A percentile compares a stretch with the other conserved stretches of the same genome.
Conservation (phyloP, 345 rosid genomes). For the Syzygium aqueum region DNA sequence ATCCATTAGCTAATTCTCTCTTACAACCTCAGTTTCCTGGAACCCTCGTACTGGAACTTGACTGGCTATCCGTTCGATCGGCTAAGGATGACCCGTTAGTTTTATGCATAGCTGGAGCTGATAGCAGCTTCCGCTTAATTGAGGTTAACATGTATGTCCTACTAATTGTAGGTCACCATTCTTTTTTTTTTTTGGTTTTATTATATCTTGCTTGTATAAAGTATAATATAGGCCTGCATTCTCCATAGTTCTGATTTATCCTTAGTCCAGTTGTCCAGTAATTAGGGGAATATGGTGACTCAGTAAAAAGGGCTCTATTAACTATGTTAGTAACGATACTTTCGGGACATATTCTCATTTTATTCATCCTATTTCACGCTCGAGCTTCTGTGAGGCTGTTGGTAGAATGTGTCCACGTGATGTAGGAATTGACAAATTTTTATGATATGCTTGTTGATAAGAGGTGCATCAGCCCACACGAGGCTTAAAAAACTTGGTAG, state of each 20-base stretch:
- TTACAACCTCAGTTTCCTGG: conserved; percentile 95
- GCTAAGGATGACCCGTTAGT: conserved; percentile 80
- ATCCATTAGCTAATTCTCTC: conserved; percentile 94
- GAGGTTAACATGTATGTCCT: conserved; percentile 71
- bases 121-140: conserved; percentile 86
- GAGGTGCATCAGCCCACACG: not conserved
- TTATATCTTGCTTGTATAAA: not conserved
- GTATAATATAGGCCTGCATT: not conserved
- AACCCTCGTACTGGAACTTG: conserved; percentile 91
- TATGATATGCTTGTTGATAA: not conserved
- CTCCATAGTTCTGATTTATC: not conserved
- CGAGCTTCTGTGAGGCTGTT: not conserved
- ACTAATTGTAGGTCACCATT: not conserved
- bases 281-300: not conserved
- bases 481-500: not conserved
- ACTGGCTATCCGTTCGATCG: conserved; percentile 82
- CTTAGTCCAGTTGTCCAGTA: not conserved
- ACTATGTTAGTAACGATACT: not conserved
- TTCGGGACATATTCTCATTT: not conserved
- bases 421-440: not conserved
- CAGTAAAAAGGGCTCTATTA: not conserved
- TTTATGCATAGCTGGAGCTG: conserved; percentile 94
- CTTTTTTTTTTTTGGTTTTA: not conserved
- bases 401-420: not conserved
- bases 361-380: not conserved